phyloP scores from a whole-genome alignment of 2,329 filamentous ascomycete genomes.

The Nothophaeocryptopus gaeumannii region DNA sequence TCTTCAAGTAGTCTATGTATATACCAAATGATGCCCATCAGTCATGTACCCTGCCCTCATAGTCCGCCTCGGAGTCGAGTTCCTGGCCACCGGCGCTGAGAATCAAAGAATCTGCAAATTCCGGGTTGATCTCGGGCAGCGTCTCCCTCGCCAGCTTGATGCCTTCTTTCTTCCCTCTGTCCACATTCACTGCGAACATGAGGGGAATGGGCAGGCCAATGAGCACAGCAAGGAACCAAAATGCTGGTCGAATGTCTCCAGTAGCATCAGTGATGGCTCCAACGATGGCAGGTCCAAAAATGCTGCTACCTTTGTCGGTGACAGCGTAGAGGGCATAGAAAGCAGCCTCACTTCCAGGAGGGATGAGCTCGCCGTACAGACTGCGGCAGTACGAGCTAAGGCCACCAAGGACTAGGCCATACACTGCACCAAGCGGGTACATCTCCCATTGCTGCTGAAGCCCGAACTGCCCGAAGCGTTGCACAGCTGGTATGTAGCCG shows the following conservation, averaged over 20 bases:
- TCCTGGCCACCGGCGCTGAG: background rate
- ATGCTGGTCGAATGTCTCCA: conserved; percentile 60
- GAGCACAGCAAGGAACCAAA: conserved; percentile 85
- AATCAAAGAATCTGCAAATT: background rate
- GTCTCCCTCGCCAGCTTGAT: conserved; percentile 39
- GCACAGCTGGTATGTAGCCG: conserved; percentile 79
- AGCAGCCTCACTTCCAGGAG: conserved; percentile 87
- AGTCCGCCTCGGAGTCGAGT: conserved; percentile 2
- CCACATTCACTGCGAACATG: conserved; percentile 81
- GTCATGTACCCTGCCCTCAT: conserved; percentile 6
- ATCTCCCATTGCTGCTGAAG: conserved; percentile 97
- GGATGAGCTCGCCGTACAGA: conserved; percentile 89
- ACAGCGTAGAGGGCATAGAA: conserved; percentile 98
- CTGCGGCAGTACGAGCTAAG: conserved; percentile 88
- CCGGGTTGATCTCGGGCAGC: background rate
- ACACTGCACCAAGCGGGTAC: conserved; percentile 86
- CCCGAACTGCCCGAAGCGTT: conserved; percentile 70
- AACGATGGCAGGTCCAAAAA: conserved; percentile 93
- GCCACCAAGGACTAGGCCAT: conserved; percentile 91
- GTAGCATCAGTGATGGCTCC: conserved; percentile 80
- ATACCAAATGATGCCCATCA: background rate
- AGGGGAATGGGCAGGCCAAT: conserved; percentile 81
- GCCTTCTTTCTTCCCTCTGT: conserved; percentile 50
- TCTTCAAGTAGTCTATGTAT: background rate
- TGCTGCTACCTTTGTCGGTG: conserved; percentile 90